Conservation (phyloP, 306 rosid genomes). For the Senna tora region DNA sequence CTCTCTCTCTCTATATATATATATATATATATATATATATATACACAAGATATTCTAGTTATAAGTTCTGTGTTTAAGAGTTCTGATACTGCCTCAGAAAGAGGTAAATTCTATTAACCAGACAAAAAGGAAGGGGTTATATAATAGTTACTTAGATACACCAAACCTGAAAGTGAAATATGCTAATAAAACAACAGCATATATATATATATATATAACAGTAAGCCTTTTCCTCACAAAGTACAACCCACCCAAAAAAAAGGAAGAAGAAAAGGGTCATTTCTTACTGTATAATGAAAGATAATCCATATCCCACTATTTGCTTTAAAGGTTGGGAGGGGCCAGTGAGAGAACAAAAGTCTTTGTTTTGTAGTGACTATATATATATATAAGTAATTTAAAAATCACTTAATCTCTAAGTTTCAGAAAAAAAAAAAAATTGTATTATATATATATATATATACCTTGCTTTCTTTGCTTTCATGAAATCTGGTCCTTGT, state of each 20-base stretch:
- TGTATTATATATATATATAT: not conserved
- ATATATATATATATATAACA: too few relatives aligned
- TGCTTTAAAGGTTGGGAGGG: constrained; percentile 25
- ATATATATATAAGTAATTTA: constrained; percentile 2
- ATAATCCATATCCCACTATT: constrained; percentile 23
- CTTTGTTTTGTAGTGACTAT: not conserved
- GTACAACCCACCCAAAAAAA: constrained; percentile 1
- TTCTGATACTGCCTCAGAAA: too few relatives aligned
- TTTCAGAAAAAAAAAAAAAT: too few relatives aligned
- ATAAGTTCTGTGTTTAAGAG: not conserved
- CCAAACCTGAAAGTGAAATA: not conserved
- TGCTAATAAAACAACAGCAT: not conserved
- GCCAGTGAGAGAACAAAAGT: constrained; percentile 17
- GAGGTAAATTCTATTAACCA: too few relatives aligned
- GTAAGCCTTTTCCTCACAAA: constrained; percentile 13
- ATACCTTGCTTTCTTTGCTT: constrained; percentile 65
- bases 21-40: too few relatives aligned
- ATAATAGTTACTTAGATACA: not conserved
- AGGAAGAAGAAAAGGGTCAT: not conserved
- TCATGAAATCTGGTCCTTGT: constrained; percentile 77
- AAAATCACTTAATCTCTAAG: not conserved
- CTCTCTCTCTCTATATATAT: too few relatives aligned
- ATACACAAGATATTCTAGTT: not conserved
- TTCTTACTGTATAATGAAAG: constrained; percentile 39
- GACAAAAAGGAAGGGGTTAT: not conserved